These are phyloP conservation scores for Dipteronia sinensis DNA, from an alignment of 345 rosid species.

Conservation along the genomic window DNA sequence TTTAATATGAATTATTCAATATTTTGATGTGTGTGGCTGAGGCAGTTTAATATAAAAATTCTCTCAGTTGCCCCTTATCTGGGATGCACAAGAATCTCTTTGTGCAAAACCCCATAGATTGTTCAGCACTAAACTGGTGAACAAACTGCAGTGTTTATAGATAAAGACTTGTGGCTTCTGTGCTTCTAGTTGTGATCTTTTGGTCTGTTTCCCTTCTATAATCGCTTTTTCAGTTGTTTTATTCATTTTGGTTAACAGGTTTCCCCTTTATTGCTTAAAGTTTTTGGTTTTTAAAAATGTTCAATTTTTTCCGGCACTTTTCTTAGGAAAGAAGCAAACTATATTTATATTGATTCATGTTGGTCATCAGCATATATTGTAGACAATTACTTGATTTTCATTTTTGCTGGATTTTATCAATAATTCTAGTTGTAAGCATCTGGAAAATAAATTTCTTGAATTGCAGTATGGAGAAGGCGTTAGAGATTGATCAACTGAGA, in stretches of 20 bases:
- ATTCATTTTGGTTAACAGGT: background rate
- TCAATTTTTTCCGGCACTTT: background rate
- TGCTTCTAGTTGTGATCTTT: background rate
- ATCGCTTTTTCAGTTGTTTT: background rate
- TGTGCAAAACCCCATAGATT: background rate
- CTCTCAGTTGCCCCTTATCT: background rate
- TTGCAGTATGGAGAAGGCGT: conserved; percentile 54
- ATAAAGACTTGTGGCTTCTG: background rate
- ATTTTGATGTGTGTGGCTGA: no score
- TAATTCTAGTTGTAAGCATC: background rate
- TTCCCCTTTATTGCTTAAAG: background rate
- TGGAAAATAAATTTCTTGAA: conserved; percentile 2
- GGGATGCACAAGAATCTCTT: background rate
- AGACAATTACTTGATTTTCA: background rate
- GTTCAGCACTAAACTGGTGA: background rate
- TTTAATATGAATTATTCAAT: no score
- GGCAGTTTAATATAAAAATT: no score
- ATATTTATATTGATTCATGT: background rate
- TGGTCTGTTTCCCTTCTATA: background rate
- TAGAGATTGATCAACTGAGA: conserved; percentile 58
- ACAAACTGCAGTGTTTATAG: background rate
- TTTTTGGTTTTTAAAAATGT: background rate
- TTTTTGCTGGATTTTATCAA: conserved; percentile 6
- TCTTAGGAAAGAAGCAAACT: background rate
- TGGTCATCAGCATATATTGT: background rate